A percentile compares a stretch with the other conserved stretches of the same genome.
phyloP scores from a whole-genome alignment of 768 basidiomycete genomes.

The Botryobasidium botryosum region DNA sequence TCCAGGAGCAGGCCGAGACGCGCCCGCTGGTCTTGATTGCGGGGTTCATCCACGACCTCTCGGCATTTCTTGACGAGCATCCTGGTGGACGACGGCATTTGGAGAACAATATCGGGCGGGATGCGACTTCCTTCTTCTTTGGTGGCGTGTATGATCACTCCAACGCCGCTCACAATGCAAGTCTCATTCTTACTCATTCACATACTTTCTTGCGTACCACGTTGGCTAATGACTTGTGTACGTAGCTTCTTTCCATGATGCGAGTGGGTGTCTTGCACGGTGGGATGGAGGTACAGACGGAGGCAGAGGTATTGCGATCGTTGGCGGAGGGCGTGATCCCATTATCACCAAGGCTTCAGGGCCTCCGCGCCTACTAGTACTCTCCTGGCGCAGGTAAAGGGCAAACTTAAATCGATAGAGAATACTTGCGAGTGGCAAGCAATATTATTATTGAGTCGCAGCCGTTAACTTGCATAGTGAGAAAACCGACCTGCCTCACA shows the following conservation, averaged over 20 bases:
- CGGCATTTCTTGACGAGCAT: conserved; percentile 74
- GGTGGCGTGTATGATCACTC: conserved; percentile 83
- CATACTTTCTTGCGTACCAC: conserved; percentile 8
- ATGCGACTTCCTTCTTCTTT: conserved; percentile 87
- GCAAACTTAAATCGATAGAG: too few relatives aligned
- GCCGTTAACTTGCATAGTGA: too few relatives aligned
- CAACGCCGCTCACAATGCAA: conserved; percentile 71
- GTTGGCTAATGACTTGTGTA: too few relatives aligned
- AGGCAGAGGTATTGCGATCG: too few relatives aligned
- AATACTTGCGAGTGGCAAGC: too few relatives aligned
- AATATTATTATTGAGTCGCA: too few relatives aligned
- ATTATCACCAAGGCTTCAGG: conserved; percentile 53
- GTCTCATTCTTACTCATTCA: background rate
- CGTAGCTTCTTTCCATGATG: conserved; percentile 41
- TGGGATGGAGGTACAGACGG: conserved; percentile 34
- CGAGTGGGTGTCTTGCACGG: conserved; percentile 40
- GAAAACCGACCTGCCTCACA: too few relatives aligned
- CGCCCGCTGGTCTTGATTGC: conserved; percentile 75
- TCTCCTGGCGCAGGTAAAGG: too few relatives aligned
- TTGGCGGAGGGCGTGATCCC: conserved; percentile 46
- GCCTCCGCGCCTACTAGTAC: conserved; percentile 31
- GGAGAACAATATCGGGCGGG: conserved; percentile 72
- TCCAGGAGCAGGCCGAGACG: conserved; percentile 60
- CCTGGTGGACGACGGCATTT: conserved; percentile 80
- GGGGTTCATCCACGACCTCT: conserved; percentile 86